These are phyloP conservation scores for Penicillium paneum DNA, from an alignment of 2,329 filamentous ascomycete genomes.

Conservation along the genomic window DNA sequence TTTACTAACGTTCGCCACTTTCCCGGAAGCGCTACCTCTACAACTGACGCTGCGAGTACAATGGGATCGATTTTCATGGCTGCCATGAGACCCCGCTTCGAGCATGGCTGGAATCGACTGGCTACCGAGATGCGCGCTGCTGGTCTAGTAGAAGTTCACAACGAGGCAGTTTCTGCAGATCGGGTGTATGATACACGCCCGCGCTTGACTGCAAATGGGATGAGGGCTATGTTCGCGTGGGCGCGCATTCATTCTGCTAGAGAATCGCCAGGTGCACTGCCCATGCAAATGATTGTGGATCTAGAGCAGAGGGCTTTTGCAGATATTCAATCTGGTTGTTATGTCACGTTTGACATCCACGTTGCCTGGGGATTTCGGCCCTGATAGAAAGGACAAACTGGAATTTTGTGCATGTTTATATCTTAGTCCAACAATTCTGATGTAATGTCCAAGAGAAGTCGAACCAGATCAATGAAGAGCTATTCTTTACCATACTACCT, in stretches of 20 bases:
- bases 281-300: not conserved
- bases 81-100: not conserved
- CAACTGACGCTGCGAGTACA: not conserved
- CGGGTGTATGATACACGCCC: not conserved
- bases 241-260: not conserved
- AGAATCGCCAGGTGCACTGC: not conserved
- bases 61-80: not conserved
- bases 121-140: not conserved
- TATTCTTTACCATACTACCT: not conserved
- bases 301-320: constrained; percentile 2
- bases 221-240: constrained; percentile 1
- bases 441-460: not conserved
- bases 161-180: not conserved
- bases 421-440: not conserved
- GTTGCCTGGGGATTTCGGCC: constrained; percentile 4
- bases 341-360: constrained; percentile 11
- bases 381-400: not conserved
- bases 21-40: not conserved
- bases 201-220: constrained; percentile 1
- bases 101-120: not conserved
- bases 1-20: constrained; percentile 4
- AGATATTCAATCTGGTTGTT: constrained; percentile 13
- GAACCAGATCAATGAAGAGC: not conserved
- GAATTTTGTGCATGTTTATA: not conserved
- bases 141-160: not conserved